Evolutionary conservation across 2,329 filamentous ascomycete species (phyloP), one percentile per base, ranked within the genome.

Genomic region (Neonectria faginata): DNA sequence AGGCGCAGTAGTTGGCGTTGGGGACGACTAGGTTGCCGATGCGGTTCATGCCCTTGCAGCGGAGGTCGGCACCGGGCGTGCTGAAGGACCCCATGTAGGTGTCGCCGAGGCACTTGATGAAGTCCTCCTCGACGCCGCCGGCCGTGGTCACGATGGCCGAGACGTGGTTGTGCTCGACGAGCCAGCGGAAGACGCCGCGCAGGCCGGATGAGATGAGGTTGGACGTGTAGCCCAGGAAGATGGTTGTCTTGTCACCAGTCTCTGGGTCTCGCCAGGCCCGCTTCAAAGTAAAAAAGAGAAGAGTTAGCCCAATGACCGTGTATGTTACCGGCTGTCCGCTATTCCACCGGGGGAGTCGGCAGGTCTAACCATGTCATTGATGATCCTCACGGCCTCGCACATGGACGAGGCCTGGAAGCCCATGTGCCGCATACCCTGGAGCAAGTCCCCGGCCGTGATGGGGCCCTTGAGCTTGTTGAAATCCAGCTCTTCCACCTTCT

Each of bases 131-230:
- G 57, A 99, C 88, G 54, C 96, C 96, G 48, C 96, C 96, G 0
- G 96, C 96, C 0, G 96, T 97, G 25, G 96, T 97, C 65, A 99
- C 96, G 74, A 99, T 93, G 70, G 91, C 92, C 1, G 93, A 96
- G 67, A 99, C 90, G 77, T 98, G 94, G 67, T 90, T 91, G 82
- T 99, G 94, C 81, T 98, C 88, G 48, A 97, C 94, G 1, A 99
- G 88, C 82, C 94, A 99, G 61, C 96, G 92, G 69, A 99, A 84
- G 39, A 94, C 94, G 70, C 97, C 94, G 58, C 96, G 89, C 31
- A 99, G 87, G 9, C 96, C 96, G 3, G 95, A 99, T 0, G 96
- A 98, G 75, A 99, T 97, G 73, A 99, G 86, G 78, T 99, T 99
- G 55, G 93, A 97, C 10, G 96, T 99, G 82, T 97, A 99, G 62